phyloP scores from a whole-genome alignment of 2,329 filamentous ascomycete genomes.

The Ascochyta rabiei region DNA sequence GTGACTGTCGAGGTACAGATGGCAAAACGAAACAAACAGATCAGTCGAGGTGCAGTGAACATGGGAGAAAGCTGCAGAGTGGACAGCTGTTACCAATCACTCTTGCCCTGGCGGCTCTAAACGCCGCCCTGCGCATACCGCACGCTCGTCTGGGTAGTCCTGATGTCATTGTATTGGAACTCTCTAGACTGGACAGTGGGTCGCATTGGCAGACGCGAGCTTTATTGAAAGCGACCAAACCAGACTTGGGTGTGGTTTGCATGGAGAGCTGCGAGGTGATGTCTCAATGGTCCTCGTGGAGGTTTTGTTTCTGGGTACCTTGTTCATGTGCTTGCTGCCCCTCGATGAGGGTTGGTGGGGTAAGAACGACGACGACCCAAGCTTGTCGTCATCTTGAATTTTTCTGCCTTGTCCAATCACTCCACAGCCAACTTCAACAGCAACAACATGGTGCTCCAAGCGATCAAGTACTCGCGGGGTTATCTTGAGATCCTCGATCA shows the following conservation, averaged over 20 bases:
- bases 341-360: slow-evolving; percentile 10
- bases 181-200: slow-evolving; percentile 3
- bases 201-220: not conserved
- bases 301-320: not conserved
- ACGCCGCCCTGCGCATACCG: slow-evolving; percentile 9
- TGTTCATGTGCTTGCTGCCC: slow-evolving; percentile 7
- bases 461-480: slow-evolving; percentile 76
- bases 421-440: slow-evolving; percentile 9
- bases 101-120: slow-evolving; percentile 9
- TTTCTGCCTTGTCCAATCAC: slow-evolving; percentile 18
- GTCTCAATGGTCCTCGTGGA: not conserved
- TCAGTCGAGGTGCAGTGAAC: slow-evolving; percentile 11
- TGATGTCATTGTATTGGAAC: slow-evolving; percentile 18
- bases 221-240: not conserved
- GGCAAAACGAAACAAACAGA: slow-evolving; percentile 4
- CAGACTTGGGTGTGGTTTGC: too few species aligned
- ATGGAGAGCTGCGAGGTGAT: not conserved
- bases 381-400: slow-evolving; percentile 26
- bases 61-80: slow-evolving; percentile 14
- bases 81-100: slow-evolving; percentile 2
- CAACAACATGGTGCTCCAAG: slow-evolving; percentile 66
- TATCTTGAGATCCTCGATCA: slow-evolving; percentile 80
- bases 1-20: slow-evolving; percentile 6
- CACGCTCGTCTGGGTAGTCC: slow-evolving; percentile 13
- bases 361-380: slow-evolving; percentile 26